Conservation (phyloP, 768 basidiomycete species). For the Mycena venus region DNA sequence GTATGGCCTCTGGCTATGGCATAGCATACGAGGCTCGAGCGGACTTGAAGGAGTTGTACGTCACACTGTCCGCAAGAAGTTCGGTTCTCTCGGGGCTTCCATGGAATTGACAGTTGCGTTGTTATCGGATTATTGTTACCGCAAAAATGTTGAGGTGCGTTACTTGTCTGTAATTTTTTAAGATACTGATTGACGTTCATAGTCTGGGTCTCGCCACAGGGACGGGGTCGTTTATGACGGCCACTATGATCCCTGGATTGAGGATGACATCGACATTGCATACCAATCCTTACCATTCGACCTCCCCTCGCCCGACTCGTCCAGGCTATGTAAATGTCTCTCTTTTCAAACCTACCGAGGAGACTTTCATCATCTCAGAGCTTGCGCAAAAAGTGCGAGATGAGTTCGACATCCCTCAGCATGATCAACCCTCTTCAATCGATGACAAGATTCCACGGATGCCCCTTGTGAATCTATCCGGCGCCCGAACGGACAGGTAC, state of each 20-base stretch:
- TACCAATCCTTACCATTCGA: constrained; percentile 3
- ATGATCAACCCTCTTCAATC: background rate
- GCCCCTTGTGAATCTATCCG: too few relatives aligned
- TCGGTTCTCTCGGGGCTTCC: too few relatives aligned
- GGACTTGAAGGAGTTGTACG: background rate
- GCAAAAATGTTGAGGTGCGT: constrained; percentile 17
- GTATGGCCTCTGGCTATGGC: background rate
- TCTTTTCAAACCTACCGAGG: too few relatives aligned
- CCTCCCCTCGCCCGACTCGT: background rate
- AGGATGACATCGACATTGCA: constrained; percentile 1
- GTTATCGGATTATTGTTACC: too few relatives aligned
- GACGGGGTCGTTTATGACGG: background rate
- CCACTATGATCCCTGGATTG: constrained; percentile 6
- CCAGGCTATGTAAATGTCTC: constrained; percentile 5
- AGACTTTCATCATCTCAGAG: too few relatives aligned
- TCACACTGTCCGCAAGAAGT: background rate
- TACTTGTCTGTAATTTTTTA: too few relatives aligned
- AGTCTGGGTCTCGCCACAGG: background rate
- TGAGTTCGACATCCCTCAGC: too few relatives aligned
- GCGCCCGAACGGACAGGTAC: background rate
- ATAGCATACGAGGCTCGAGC: background rate
- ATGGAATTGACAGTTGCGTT: too few relatives aligned
- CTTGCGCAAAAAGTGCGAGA: too few relatives aligned
- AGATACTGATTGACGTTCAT: too few relatives aligned
- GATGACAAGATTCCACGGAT: background rate